These are phyloP conservation scores for Secale cereale DNA, from an alignment of 176 grass and related monocot genomes.

Conservation along the genomic window DNA sequence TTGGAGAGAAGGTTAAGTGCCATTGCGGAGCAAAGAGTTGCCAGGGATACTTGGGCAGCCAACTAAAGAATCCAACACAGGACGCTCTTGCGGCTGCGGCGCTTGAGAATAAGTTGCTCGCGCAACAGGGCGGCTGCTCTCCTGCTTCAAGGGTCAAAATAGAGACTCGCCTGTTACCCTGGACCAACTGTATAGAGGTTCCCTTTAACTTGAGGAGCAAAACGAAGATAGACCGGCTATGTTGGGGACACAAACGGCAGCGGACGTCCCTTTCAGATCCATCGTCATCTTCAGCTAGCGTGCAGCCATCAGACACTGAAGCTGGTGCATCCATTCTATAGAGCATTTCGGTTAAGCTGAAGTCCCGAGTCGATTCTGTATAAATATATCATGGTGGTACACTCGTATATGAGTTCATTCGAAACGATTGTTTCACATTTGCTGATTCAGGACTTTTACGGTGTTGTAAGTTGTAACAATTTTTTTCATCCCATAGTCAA, in stretches of 20 bases:
- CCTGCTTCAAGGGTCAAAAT: constrained; percentile 25
- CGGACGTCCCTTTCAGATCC: constrained; percentile 22
- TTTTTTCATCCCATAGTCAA: constrained; percentile 21
- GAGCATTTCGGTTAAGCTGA: background rate
- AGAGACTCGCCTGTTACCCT: constrained; percentile 38
- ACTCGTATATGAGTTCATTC: constrained; percentile 31
- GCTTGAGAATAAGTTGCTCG: background rate
- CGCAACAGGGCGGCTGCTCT: background rate
- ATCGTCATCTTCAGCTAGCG: constrained; percentile 27
- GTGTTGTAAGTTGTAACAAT: constrained; percentile 31
- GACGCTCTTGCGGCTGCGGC: background rate
- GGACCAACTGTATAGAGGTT: constrained; percentile 55
- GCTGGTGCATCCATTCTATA: background rate
- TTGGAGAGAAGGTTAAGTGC: constrained; percentile 82
- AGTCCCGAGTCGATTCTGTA: background rate
- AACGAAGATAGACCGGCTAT: constrained; percentile 36
- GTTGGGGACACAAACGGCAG: constrained; percentile 62
- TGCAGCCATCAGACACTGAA: background rate
- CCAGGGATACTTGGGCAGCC: constrained; percentile 82
- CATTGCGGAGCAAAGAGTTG: constrained; percentile 70
- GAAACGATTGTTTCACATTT: constrained; percentile 42
- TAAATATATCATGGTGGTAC: constrained; percentile 26
- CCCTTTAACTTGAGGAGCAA: constrained; percentile 62
- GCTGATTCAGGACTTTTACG: background rate
- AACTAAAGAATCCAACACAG: constrained; percentile 57